Base-by-base conservation (phyloP, 495 filamentous ascomycete species). In the Podospora didyma region DNA sequence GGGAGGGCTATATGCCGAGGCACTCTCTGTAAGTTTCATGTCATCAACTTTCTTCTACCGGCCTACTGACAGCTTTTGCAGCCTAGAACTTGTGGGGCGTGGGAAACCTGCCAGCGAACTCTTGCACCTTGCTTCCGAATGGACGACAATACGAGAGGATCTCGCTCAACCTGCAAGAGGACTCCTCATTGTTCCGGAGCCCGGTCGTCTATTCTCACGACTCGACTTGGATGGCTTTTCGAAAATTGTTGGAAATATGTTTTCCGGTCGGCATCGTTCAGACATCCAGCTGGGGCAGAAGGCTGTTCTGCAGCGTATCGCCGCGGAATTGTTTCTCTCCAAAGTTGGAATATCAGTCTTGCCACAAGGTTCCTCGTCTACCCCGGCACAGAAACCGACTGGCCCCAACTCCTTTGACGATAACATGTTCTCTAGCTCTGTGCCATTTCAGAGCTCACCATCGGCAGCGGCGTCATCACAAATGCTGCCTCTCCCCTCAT, bases 1-100 rank as follows among this genome's bases (percentile, higher is more conserved):
- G 48, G n/a, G 59, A 55, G 14, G 63, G 61, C 0, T 61, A 59
- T 22, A 63, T 68, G 65, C 62, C 62, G 19, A 50, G 60, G 21
- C 60, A 53, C 14, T 65, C 62, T 11, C 34, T 68, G 63, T 63
- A 54, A 28, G 62, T 54, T 45, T 10, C 17, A 0, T 41, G 12
- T 0, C 2, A 42, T 16, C 3, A 23, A 7, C 3, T 12, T 5
- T 28, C 41, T 2, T 19, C 3, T 3, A 24, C 34, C 11, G 7
- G 23, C 7, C 42, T 46, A 22, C 61, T 61, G 53, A 64, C 58
- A 2, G 3, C n/a, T 47, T 42, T 23, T 17, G 7, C 35, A 61
- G 61, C 21, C 26, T 68, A n/a, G 58, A 66, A 7, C 16, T 66
- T 20, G 56, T 57, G 10, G 54, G 48, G 5, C 24, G 46, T 22